Base-by-base conservation (phyloP, 2,329 filamentous ascomycete species). In the Talaromyces atroroseus region DNA sequence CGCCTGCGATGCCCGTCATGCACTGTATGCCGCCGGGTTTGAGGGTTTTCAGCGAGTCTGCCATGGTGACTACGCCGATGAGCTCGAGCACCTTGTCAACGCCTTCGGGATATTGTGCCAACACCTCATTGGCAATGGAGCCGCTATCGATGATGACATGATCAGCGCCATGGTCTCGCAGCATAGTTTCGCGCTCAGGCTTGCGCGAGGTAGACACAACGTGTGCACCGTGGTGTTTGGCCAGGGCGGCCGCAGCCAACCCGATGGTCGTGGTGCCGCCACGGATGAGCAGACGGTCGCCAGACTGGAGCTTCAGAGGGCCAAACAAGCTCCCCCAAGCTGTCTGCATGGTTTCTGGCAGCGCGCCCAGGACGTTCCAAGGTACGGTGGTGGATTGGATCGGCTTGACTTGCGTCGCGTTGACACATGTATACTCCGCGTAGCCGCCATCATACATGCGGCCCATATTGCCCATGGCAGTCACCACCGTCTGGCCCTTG, bases 331-430 rank as follows among this genome's bases (percentile, higher is more conserved):
- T 68, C 0, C 78, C 78, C 63, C 72, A 79, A 1, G 77, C 73
- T 3, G 77, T 79, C 66, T 80, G 77, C 59, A 80, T 57, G 76
- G 80, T 80, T 64, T 79, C 78, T 2, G 77, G 77, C 50, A 78
- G 64, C 0, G 77, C 76, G 5, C 76, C 78, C 0, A 81, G 59
- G 1, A 69, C 63, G n/a, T 71, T 67, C 76, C 76, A 79, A 0
- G 63, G 60, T 11, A 78, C 58, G 11, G 64, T 62, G 3, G 67
- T 69, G 29, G 52, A 20, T 3, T n/a, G 47, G 5, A 77, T 56
- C 5, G 62, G 59, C 51, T 74, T 73, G 11, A 76, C 68, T 57
- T 79, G 73, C 6, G 54, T 59, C 2, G 67, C 72, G 0, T 74
- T 70, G 5, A 78, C 76, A 58, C 68, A 74, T 2, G 70, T 73